Percentiles rank a stretch among this genome's conserved stretches.
Conservation (phyloP, 1,284 basidiomycete species). For the Malassezia furfur region DNA sequence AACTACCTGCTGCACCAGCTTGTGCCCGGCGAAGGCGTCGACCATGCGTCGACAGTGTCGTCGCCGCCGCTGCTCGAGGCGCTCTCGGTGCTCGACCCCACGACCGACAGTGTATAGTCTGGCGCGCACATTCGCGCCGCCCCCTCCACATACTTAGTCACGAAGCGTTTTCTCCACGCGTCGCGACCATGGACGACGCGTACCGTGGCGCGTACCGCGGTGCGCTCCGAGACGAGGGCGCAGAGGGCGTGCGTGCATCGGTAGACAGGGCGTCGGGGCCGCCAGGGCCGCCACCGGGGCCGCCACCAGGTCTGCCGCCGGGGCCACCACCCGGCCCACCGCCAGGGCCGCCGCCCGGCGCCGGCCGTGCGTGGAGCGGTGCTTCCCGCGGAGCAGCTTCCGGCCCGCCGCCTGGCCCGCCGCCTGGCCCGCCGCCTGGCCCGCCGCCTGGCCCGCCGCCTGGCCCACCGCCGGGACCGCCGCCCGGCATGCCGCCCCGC, state of each 20-base stretch:
- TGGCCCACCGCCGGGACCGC: background rate
- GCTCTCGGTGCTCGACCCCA: constrained; percentile 7
- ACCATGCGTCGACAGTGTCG: background rate
- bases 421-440: background rate
- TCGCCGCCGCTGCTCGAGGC: background rate
- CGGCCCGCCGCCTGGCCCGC: background rate
- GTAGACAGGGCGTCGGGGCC: background rate
- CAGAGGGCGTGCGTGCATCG: no score
- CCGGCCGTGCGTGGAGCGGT: background rate
- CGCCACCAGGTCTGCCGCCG: constrained; percentile 2
- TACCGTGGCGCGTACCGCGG: background rate
- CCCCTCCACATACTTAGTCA: background rate
- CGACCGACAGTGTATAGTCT: constrained; percentile 17
- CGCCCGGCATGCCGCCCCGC: no score
- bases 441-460: background rate
- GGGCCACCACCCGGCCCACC: constrained; percentile 5
- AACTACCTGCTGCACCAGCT: constrained; percentile 38
- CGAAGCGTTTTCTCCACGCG: background rate
- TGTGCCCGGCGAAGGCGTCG: constrained; percentile 16
- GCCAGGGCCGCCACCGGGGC: background rate
- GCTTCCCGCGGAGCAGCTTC: background rate
- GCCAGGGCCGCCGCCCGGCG: background rate
- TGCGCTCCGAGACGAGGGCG: no score
- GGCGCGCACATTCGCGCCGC: no score
- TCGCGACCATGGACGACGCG: no score